Evolutionary conservation across 495 filamentous ascomycete species (phyloP).

Genomic region (Daldinia grandis): DNA sequence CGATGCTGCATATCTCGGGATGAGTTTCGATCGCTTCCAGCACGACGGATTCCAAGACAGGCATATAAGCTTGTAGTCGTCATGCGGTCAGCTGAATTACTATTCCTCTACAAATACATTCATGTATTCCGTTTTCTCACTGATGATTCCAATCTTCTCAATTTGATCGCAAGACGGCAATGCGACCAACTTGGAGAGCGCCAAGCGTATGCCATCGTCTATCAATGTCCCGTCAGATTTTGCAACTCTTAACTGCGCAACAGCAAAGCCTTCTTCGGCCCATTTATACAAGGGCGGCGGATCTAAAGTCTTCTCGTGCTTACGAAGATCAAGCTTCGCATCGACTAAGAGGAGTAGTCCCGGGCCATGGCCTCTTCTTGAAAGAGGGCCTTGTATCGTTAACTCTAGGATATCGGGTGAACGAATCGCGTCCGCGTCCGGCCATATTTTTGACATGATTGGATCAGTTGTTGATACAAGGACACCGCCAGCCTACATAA

Average conservation of each 20-base stretch:
- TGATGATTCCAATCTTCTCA: constrained; percentile 47
- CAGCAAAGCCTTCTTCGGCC: constrained; percentile 67
- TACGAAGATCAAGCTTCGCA: constrained; percentile 25
- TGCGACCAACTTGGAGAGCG: constrained; percentile 37
- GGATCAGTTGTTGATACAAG: not conserved
- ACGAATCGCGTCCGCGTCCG: not conserved
- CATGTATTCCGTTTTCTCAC: constrained; percentile 36
- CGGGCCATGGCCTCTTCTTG: constrained; percentile 42
- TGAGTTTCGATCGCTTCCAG: constrained; percentile 19
- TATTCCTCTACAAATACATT: not conserved
- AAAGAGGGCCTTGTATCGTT: constrained; percentile 34
- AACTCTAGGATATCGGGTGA: not conserved
- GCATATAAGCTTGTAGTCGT: constrained; percentile 21
- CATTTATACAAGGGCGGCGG: constrained; percentile 63
- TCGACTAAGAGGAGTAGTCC: constrained; percentile 41
- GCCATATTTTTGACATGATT: not conserved
- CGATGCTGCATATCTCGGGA: constrained; percentile 43
- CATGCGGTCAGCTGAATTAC: not conserved
- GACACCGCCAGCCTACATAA: not conserved
- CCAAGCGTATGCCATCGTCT: constrained; percentile 26
- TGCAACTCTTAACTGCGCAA: constrained; percentile 49
- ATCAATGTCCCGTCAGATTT: constrained; percentile 12
- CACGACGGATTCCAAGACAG: not conserved
- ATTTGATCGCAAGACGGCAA: constrained; percentile 42
- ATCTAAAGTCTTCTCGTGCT: constrained; percentile 46